Base-by-base conservation (phyloP, 768 basidiomycete species). In the Aureoboletus auriporus region DNA sequence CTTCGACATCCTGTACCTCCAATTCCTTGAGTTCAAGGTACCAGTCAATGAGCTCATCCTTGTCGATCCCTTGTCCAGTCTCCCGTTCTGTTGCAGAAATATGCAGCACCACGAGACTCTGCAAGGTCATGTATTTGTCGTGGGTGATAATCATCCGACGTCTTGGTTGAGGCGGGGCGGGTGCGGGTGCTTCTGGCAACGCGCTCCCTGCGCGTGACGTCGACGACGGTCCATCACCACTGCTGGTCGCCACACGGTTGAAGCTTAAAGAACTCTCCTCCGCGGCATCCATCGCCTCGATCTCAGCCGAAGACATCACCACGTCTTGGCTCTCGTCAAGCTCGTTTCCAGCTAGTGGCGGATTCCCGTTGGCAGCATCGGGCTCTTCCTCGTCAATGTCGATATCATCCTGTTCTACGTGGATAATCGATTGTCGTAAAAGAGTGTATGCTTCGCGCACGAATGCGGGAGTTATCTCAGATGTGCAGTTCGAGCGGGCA, bases 341-440 rank as follows among this genome's bases (percentile, higher is more conserved):
- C n/a, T 41, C 62, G 17, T 66, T 67, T n/a, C 63, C 68, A 35
- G 69, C 58, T 16, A 63, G 68, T 8, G 67, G 61, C 11, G 64
- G 60, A 31, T 65, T 64, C 30, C 60, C 69, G 4, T 63, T 68
- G 27, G 70, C 66, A n/a, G 59, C 71, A 8, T 78, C 75, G 2
- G 78, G 69, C 49, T 92, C 92, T 59, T 95, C 92, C 57, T 94
- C 91, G 61, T 98, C 96, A 66, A 98, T 89, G 64, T 96, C 93
- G 61, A 99, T 85, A 59, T 98, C 95, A 63, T 99, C 96, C 66
- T 98, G 93, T 63, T 99, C 96, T 51, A 99, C 94, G 61, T 98
- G 96, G 59, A 99, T 97, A 69, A 99, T 99, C 2, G 96, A 98
- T 65, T 96, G 94, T 23, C 90, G 83, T 11, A 99, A 75, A 16